Conservation (phyloP, 192 early-diverging fungal species). For the Podila epicladia region DNA sequence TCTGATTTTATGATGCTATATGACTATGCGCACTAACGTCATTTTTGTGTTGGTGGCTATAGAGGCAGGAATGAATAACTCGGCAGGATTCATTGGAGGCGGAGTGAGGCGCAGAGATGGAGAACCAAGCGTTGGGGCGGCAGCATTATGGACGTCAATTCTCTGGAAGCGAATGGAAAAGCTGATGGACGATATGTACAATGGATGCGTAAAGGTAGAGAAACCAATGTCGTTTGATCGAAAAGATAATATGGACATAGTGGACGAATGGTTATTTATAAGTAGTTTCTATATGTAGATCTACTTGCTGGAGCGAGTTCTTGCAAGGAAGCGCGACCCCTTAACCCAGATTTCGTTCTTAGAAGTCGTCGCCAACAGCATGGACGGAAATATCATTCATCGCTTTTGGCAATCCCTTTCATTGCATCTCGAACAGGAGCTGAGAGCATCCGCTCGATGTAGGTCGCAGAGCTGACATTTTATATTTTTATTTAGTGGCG, state of each 20-base stretch:
- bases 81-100: conserved; percentile 40
- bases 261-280: background rate
- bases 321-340: conserved; percentile 60
- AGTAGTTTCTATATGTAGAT: conserved; percentile 33
- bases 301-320: conserved; percentile 60
- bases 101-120: conserved; percentile 59
- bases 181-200: conserved; percentile 61
- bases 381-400: conserved; percentile 62
- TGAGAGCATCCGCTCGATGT: conserved; percentile 63
- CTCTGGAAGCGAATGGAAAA: conserved; percentile 65
- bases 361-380: conserved; percentile 58
- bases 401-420: conserved; percentile 65
- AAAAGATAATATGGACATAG: background rate
- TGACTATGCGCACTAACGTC: background rate
- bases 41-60: background rate
- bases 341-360: conserved; percentile 59
- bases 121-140: conserved; percentile 58
- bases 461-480: background rate
- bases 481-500: background rate
- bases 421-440: conserved; percentile 60
- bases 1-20: too few relatives aligned
- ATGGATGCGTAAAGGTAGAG: conserved; percentile 62
- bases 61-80: conserved; percentile 38
- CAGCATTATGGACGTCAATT: conserved; percentile 53
- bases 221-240: background rate